A percentile compares a stretch with the other conserved stretches of the same genome.
Conservation (phyloP, 331 rosid species). For the Rosa hybrid region DNA sequence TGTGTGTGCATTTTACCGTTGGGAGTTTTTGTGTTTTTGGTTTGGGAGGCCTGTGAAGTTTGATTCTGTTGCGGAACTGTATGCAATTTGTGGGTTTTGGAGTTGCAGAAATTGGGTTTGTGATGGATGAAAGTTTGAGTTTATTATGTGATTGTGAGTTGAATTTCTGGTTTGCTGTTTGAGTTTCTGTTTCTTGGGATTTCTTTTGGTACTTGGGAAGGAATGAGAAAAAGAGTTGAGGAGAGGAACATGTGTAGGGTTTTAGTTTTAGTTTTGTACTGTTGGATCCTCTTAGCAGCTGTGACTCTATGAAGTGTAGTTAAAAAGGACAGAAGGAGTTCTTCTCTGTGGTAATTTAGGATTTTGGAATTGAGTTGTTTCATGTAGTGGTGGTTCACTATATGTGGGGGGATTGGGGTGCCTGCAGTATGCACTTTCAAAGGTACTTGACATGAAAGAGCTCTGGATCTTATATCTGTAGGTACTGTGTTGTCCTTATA, state of each 20-base stretch:
- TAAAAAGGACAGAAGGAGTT: background rate
- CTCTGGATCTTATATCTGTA: background rate
- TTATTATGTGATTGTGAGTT: background rate
- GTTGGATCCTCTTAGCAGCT: background rate
- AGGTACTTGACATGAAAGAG: conserved; percentile 1
- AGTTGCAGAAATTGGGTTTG: background rate
- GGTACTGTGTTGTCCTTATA: background rate
- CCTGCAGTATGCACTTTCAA: background rate
- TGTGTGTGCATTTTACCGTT: background rate
- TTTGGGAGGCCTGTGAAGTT: background rate
- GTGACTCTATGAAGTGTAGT: background rate
- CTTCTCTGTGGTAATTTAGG: background rate
- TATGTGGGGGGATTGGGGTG: no score
- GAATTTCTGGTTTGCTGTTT: background rate
- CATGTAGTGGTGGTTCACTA: background rate
- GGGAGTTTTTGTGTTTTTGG: background rate
- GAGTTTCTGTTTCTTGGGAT: background rate
- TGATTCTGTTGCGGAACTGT: background rate
- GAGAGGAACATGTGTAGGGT: background rate
- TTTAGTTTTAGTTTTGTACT: background rate
- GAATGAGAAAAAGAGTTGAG: background rate
- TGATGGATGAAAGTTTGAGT: background rate
- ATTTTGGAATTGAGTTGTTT: background rate
- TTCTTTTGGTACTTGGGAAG: background rate
- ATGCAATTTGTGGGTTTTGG: background rate